Conservation (phyloP, 768 basidiomycete genomes). For the Crucibulum laeve region DNA sequence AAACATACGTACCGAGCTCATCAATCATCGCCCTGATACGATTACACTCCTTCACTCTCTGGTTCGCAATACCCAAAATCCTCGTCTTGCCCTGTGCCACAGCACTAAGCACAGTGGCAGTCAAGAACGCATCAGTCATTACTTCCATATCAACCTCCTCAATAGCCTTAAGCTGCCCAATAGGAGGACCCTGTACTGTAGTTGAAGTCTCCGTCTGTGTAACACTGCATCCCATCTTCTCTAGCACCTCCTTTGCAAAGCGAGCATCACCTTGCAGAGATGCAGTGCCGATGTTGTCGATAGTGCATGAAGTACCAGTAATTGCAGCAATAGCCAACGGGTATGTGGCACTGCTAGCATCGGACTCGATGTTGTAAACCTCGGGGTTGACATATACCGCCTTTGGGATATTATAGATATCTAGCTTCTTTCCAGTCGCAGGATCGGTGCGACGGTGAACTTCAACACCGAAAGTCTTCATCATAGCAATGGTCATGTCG, state of each 20-base stretch:
- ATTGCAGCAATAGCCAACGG: conserved; percentile 96
- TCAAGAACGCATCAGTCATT: conserved; percentile 99
- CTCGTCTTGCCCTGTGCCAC: conserved; percentile 70
- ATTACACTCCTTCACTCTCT: conserved; percentile 98
- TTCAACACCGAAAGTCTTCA: conserved; percentile 84
- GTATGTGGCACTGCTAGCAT: conserved; percentile 95
- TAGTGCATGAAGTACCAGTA: conserved; percentile 94
- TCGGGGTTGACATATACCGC: conserved; percentile 73
- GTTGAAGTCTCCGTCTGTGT: conserved; percentile 85
- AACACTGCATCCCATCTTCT: conserved; percentile 93
- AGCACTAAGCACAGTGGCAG: conserved; percentile 88
- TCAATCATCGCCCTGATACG: conserved; percentile 96
- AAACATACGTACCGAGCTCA: conserved; percentile 69
- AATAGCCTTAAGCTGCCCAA: conserved; percentile 76
- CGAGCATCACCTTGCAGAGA: conserved; percentile 97
- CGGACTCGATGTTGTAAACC: conserved; percentile 87
- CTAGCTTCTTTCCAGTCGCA: conserved; percentile 54
- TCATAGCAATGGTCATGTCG: conserved; percentile 99
- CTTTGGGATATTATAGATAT: conserved; percentile 87
- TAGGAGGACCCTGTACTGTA: conserved; percentile 86
- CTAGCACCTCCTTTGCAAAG: conserved; percentile 89
- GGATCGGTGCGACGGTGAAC: conserved; percentile 66
- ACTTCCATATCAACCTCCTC: conserved; percentile 95
- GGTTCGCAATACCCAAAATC: conserved; percentile 94
- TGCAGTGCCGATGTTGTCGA: conserved; percentile 83